Percentiles rank a stretch among this genome's conserved stretches.
Conservation (phyloP, 2,329 filamentous ascomycete genomes). For the Huntiella bhutanensis region DNA sequence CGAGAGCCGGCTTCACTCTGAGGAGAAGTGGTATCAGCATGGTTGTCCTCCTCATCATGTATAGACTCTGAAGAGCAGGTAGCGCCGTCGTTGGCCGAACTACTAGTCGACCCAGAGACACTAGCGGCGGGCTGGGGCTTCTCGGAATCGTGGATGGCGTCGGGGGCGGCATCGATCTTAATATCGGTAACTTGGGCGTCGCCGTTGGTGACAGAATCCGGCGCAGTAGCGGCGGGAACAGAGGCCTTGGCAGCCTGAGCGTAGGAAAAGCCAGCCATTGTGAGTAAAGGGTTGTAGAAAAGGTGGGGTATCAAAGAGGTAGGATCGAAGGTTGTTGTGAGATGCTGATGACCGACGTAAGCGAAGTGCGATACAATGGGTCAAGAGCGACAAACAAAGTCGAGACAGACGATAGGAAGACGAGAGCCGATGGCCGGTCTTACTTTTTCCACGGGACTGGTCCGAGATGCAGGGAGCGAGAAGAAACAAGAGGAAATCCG, state of each 20-base stretch:
- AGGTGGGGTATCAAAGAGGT: constrained; percentile 2
- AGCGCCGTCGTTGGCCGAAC: constrained; percentile 12
- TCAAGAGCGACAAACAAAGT: no score
- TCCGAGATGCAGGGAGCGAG: no score
- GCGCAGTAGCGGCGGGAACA: not conserved
- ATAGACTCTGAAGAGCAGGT: constrained; percentile 21
- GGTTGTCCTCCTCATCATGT: constrained; percentile 22
- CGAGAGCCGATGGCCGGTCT: no score
- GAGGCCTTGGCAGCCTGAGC: constrained; percentile 78
- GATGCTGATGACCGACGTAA: not conserved
- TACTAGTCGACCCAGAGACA: constrained; percentile 11
- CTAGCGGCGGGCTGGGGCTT: constrained; percentile 9
- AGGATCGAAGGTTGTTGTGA: not conserved
- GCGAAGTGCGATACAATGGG: no score
- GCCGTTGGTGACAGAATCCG: constrained; percentile 2
- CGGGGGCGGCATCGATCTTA: constrained; percentile 3
- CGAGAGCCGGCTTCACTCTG: constrained; percentile 18
- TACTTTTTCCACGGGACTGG: no score
- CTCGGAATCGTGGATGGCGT: constrained; percentile 1
- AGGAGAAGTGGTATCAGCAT: constrained; percentile 24
- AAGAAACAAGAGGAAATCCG: no score
- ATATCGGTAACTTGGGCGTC: constrained; percentile 6
- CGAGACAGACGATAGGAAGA: no score
- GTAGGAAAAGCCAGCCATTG: constrained; percentile 65
- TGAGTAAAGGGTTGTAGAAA: not conserved